Conservation (phyloP, 31 red algal species). For the Asparagopsis taxiformis region DNA sequence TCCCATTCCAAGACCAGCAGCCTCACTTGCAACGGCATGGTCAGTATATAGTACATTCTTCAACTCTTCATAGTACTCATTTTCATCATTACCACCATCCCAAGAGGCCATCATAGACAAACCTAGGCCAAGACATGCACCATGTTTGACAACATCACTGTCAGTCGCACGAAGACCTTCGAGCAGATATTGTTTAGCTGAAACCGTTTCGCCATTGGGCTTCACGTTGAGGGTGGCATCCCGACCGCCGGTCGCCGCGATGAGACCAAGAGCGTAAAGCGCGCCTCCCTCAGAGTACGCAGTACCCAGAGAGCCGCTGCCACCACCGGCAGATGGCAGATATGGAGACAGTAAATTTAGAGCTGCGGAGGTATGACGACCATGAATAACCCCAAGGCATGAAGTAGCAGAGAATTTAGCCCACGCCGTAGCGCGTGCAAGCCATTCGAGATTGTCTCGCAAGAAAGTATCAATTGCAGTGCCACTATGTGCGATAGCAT, state of each 20-base stretch:
- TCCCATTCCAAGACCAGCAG: constrained; percentile 88
- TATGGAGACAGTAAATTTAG: constrained; percentile 92
- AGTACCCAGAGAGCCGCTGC: constrained; percentile 33
- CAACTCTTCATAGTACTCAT: constrained; percentile 91
- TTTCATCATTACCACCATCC: constrained; percentile 71
- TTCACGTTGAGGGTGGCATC: constrained; percentile 33
- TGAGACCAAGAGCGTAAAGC: constrained; percentile 91
- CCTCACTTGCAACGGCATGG: constrained; percentile 88
- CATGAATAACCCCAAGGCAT: constrained; percentile 91
- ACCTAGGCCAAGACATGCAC: constrained; percentile 92
- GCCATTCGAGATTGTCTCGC: constrained; percentile 93
- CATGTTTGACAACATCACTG: constrained; percentile 93
- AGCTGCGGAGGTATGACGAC: constrained; percentile 73
- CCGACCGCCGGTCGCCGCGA: constrained; percentile 85
- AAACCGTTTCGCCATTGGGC: constrained; percentile 17
- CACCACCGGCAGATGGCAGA: constrained; percentile 49
- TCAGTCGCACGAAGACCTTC: constrained; percentile 63
- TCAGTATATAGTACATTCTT: constrained; percentile 83
- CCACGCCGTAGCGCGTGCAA: constrained; percentile 84
- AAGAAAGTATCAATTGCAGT: constrained; percentile 92
- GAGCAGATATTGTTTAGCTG: constrained; percentile 76
- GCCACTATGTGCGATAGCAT: constrained; percentile 83
- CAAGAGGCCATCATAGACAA: constrained; percentile 81
- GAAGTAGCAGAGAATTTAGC: constrained; percentile 98
- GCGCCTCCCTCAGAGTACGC: constrained; percentile 89